Conservation (phyloP, 192 early-diverging fungal species). For the Rhizoclosmatium sp. region DNA sequence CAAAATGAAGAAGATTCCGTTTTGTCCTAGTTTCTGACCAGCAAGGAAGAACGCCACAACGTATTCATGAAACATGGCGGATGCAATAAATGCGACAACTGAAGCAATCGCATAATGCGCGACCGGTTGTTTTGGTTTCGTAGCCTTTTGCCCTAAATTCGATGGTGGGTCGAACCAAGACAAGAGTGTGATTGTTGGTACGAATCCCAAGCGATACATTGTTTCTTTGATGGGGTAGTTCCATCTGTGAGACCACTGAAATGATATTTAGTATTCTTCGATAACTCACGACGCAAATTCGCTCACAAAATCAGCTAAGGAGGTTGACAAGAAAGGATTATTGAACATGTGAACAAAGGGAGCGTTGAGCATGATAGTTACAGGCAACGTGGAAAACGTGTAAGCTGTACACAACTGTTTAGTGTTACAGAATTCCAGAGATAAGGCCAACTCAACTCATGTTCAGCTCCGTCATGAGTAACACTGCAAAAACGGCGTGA, state of each 20-base stretch:
- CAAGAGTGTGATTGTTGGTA: neutral
- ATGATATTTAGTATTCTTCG: too few relatives aligned
- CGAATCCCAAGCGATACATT: slow-evolving; percentile 2
- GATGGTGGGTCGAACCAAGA: neutral
- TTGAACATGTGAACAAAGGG: slow-evolving; percentile 8
- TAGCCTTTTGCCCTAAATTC: neutral
- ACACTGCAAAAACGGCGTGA: neutral
- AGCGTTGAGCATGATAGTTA: neutral
- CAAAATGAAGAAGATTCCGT: slow-evolving; percentile 7
- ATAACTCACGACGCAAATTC: too few relatives aligned
- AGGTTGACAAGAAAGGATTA: slow-evolving; percentile 9
- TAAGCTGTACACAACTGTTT: neutral
- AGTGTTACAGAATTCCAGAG: neutral
- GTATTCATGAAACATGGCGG: slow-evolving; percentile 14
- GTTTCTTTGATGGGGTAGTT: slow-evolving; percentile 25
- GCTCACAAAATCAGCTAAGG: slow-evolving; percentile 6
- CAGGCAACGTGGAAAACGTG: neutral
- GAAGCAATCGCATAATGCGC: neutral
- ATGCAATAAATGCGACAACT: neutral
- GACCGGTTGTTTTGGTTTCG: neutral
- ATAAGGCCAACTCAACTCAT: neutral
- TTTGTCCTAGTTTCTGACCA: neutral
- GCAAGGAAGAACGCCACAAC: slow-evolving; percentile 6
- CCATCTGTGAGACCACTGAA: neutral
- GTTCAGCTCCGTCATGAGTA: neutral